Conservation (phyloP, 106 monocot genomes). For the Agapanthus africanus region DNA sequence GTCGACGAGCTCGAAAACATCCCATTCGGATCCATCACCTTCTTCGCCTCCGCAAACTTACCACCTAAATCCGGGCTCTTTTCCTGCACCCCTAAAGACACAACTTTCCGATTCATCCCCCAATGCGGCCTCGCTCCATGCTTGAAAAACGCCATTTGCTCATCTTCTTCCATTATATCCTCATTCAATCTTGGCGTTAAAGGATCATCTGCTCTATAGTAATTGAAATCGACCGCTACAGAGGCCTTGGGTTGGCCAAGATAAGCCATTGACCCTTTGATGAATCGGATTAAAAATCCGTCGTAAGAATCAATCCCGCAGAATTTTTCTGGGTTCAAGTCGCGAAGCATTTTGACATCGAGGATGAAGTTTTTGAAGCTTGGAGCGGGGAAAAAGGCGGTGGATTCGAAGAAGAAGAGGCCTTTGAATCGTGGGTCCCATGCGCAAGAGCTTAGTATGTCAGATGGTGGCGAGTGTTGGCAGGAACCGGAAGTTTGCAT, state of each 20-base stretch:
- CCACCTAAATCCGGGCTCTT: constrained; percentile 49
- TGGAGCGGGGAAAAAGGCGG: constrained; percentile 54
- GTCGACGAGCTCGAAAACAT: constrained; percentile 57
- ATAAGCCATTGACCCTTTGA: constrained; percentile 53
- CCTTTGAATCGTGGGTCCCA: constrained; percentile 77
- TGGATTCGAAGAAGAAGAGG: constrained; percentile 71
- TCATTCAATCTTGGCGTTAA: constrained; percentile 51
- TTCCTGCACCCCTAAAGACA: constrained; percentile 38
- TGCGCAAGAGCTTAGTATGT: constrained; percentile 35
- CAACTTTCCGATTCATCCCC: constrained; percentile 70
- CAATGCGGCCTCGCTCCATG: constrained; percentile 61
- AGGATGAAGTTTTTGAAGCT: constrained; percentile 53
- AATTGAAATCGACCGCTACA: constrained; percentile 76
- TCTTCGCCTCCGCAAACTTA: constrained; percentile 33
- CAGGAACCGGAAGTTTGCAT: constrained; percentile 89
- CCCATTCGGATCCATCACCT: constrained; percentile 34
- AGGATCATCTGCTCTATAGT: constrained; percentile 58
- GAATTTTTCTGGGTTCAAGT: constrained; percentile 40
- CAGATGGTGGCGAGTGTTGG: constrained; percentile 26
- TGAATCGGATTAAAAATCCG: constrained; percentile 66
- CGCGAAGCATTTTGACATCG: constrained; percentile 64
- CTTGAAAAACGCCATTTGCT: constrained; percentile 84
- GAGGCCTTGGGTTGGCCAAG: constrained; percentile 73
- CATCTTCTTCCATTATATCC: constrained; percentile 78
- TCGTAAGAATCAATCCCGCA: constrained; percentile 70